Evolutionary conservation across 2,329 filamentous ascomycete genomes (phyloP).

Genomic region (Sarocladium kiliense): DNA sequence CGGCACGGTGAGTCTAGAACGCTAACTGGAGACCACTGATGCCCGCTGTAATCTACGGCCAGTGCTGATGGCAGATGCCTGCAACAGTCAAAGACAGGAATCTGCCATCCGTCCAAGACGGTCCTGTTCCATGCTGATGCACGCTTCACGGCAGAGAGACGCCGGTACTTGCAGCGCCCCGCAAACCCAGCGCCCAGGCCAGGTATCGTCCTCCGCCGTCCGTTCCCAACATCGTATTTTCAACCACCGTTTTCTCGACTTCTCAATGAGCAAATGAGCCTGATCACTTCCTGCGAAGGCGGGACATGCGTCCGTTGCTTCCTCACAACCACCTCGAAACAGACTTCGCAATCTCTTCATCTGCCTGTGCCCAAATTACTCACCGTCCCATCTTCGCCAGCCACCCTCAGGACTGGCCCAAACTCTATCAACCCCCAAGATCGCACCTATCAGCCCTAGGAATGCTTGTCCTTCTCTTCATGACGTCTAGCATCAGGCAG

Average conservation of each 20-base stretch:
- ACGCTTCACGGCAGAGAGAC: background rate
- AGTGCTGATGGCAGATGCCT: background rate
- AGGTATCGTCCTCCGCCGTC: background rate
- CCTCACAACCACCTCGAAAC: background rate
- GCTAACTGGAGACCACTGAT: too few species aligned
- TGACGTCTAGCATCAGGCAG: constrained; percentile 2
- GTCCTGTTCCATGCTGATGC: background rate
- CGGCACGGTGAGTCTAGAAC: too few species aligned
- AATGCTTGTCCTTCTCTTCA: constrained; percentile 1
- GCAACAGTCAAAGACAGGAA: too few species aligned
- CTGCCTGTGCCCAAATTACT: background rate
- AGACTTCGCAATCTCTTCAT: background rate
- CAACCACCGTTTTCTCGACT: background rate
- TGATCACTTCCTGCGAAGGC: too few species aligned
- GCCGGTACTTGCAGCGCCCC: background rate
- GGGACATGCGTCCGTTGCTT: too few species aligned
- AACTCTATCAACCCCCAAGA: background rate
- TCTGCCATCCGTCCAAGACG: background rate
- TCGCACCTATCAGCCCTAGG: constrained; percentile 6
- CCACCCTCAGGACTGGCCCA: background rate
- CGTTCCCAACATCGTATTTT: too few species aligned
- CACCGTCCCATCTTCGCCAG: background rate
- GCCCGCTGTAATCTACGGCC: too few species aligned
- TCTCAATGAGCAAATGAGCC: too few species aligned
- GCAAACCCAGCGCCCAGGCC: background rate